Evolutionary conservation across 75 land plant species (phyloP).

Genomic region (Sequoiadendron giganteum): DNA sequence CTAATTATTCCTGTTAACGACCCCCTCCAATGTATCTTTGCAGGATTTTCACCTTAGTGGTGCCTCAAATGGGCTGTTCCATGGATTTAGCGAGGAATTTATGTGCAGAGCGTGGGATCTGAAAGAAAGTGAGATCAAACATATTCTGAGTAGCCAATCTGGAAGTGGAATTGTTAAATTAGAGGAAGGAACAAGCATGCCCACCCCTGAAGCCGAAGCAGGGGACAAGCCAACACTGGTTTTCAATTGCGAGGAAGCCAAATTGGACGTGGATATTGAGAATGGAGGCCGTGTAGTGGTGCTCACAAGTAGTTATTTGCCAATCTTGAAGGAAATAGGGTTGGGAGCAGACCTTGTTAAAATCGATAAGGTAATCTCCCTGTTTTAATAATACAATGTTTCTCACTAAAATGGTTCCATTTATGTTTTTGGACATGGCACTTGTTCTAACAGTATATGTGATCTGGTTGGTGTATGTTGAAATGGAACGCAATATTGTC

Average conservation of each 20-base stretch:
- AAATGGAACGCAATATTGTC: background rate
- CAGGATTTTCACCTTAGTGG: constrained; percentile 45
- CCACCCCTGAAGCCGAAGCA: constrained; percentile 34
- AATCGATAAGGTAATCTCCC: constrained; percentile 41
- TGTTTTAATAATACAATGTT: background rate
- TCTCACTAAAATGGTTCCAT: background rate
- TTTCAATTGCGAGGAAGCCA: constrained; percentile 68
- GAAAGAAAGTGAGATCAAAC: constrained; percentile 26
- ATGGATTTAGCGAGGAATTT: constrained; percentile 73
- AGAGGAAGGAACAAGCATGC: constrained; percentile 27
- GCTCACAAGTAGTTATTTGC: constrained; percentile 51
- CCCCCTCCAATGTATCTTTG: background rate
- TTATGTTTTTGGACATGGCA: background rate
- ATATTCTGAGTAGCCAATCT: constrained; percentile 42
- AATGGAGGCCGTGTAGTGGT: constrained; percentile 68
- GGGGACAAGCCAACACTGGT: constrained; percentile 29
- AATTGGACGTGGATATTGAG: constrained; percentile 59
- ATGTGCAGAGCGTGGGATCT: constrained; percentile 71
- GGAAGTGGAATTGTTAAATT: constrained; percentile 37
- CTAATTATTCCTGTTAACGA: background rate
- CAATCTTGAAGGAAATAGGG: constrained; percentile 57
- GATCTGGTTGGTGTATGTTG: background rate
- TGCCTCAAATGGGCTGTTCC: constrained; percentile 54
- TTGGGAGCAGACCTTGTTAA: constrained; percentile 77
- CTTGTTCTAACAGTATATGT: background rate